These are phyloP conservation scores for Daedaleopsis nitida DNA, from an alignment of 768 basidiomycete species.

Conservation along the genomic window DNA sequence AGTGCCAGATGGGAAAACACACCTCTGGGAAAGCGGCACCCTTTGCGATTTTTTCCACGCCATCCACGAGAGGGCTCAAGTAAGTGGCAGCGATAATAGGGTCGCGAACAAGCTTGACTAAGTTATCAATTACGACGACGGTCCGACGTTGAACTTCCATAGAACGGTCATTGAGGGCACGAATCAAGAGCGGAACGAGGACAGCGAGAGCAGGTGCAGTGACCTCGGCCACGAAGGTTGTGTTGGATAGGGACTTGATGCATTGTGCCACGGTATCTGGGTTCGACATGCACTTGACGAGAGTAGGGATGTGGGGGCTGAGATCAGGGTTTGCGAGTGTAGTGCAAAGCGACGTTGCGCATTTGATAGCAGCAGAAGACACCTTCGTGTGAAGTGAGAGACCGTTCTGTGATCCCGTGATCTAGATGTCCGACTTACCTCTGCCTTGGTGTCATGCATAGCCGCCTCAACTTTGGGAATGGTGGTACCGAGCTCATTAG, in stretches of 20 bases:
- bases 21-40: constrained; percentile 96
- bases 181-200: constrained; percentile 86
- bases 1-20: constrained; percentile 20
- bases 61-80: constrained; percentile 83
- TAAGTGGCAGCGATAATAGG: constrained; percentile 88
- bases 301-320: constrained; percentile 79
- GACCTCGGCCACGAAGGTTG: constrained; percentile 97
- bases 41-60: constrained; percentile 87
- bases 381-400: constrained; percentile 51
- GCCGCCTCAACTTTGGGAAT: constrained; percentile 86
- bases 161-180: constrained; percentile 92
- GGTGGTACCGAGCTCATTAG: constrained; percentile 77
- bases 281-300: constrained; percentile 94
- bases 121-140: constrained; percentile 92
- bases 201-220: constrained; percentile 96
- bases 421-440: constrained; percentile 49
- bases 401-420: not conserved
- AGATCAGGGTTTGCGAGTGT: constrained; percentile 95
- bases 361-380: constrained; percentile 82
- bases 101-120: constrained; percentile 96
- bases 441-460: constrained; percentile 96
- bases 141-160: constrained; percentile 96
- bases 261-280: constrained; percentile 87
- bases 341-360: constrained; percentile 84
- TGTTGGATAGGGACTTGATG: constrained; percentile 93